Base-by-base conservation (phyloP, 1,139 yeast species). In the Debaryomyces coudertii region DNA sequence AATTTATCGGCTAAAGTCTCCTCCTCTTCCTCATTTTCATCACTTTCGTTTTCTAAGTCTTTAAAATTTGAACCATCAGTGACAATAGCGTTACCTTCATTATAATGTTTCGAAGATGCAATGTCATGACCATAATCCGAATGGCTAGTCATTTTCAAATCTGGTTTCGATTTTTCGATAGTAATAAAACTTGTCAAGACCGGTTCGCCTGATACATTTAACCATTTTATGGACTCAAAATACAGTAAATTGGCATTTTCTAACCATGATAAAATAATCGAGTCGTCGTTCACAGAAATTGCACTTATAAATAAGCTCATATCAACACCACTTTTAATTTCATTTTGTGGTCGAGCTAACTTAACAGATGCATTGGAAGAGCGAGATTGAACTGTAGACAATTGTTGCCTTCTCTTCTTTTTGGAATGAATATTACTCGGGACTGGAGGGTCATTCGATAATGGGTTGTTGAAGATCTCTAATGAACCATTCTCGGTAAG, bases 61-160 rank as follows among this genome's bases (percentile, higher is more conserved):
- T 71, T 73, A 48, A 82, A 73, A 56, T 86, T 85, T 50, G 77
- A 78, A 52, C 95, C 90, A 51, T 83, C 82, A 5, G 83, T 74
- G 3, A 86, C 76, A 24, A 79, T 73, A 1, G 95, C 83, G 51
- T 80, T 76, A 33, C 82, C 80, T 63, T 92, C 98, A 46, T 77
- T 80, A 62, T 90, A 93, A 24, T 70, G 76, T 40, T 71, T 76
- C 1, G 86, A 76, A 0, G 96, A 84, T 1, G 96, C 90, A 2
- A 81, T 62, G 66, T 89, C 96, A 49, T 79, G 82, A 4, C 89
- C 90, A 47, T 73, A 70, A 36, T 69, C 58, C 1, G 77, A 59
- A 53, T 76, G 77, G 22, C 72, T 69, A 7, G 70, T 58, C 2
- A 66, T 52, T 45, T 65, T 69, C 29, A 66, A 45, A 46, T 57